Conservation (phyloP, 768 basidiomycete genomes). For the Xanthoconium purpureum region DNA sequence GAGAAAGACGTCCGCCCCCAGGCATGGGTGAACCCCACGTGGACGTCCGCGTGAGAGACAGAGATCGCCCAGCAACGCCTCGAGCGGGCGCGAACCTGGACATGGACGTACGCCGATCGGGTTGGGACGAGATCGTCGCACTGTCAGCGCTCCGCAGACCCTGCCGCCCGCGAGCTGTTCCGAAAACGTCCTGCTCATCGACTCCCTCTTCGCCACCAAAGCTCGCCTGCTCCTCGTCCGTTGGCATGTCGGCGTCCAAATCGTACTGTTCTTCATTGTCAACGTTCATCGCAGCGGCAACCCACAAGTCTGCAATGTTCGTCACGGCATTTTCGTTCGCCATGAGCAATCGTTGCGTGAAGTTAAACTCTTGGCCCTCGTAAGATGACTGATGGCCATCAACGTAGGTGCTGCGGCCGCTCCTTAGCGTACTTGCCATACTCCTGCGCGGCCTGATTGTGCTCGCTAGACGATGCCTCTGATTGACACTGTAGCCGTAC, state of each 20-base stretch:
- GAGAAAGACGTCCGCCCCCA: slow-evolving; percentile 37
- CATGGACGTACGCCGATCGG: slow-evolving; percentile 23
- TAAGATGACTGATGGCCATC: slow-evolving; percentile 42
- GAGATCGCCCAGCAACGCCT: slow-evolving; percentile 33
- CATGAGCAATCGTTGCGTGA: slow-evolving; percentile 83
- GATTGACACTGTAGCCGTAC: slow-evolving; percentile 67
- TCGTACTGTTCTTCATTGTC: slow-evolving; percentile 83
- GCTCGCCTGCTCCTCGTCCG: slow-evolving; percentile 24
- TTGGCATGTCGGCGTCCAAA: slow-evolving; percentile 30
- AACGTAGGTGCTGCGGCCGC: slow-evolving; percentile 46
- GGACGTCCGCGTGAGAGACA: slow-evolving; percentile 17
- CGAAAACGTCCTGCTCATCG: slow-evolving; percentile 32
- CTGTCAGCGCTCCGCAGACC: slow-evolving; percentile 13
- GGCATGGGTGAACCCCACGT: slow-evolving; percentile 32
- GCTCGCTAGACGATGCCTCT: slow-evolving; percentile 53
- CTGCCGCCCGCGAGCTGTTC: slow-evolving; percentile 17
- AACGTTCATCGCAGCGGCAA: slow-evolving; percentile 93
- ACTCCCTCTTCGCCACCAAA: slow-evolving; percentile 47
- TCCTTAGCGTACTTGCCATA: slow-evolving; percentile 47
- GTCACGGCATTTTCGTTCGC: slow-evolving; percentile 95
- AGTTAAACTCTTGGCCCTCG: slow-evolving; percentile 63
- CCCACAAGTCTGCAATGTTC: slow-evolving; percentile 95
- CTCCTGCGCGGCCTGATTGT: slow-evolving; percentile 51
- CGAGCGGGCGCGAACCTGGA: slow-evolving; percentile 26
- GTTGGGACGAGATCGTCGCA: slow-evolving; percentile 22